Evolutionary conservation across 176 grass and related monocot species (phyloP).

Genomic region (Triticum monococcum): DNA sequence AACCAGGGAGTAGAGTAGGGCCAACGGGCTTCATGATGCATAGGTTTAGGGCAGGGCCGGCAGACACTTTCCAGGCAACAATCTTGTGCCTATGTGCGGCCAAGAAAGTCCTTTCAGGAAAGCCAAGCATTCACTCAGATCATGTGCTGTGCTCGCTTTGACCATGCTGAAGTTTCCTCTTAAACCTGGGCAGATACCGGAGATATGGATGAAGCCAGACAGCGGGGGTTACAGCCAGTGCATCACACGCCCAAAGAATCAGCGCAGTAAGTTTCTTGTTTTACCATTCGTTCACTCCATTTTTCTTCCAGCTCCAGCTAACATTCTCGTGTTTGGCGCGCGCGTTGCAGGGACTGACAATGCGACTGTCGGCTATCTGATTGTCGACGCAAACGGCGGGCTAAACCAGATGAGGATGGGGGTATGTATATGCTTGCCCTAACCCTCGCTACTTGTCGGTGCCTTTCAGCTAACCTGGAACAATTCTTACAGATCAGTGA

Average conservation of each 20-base stretch:
- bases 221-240: conserved; percentile 52
- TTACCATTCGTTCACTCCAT: not conserved
- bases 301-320: not conserved
- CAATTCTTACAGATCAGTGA: conserved; percentile 89
- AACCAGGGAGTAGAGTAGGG: not conserved
- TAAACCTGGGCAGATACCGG: conserved; percentile 45
- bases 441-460: not conserved
- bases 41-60: conserved; percentile 13
- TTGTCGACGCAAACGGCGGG: conserved; percentile 82
- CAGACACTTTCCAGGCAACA: conserved; percentile 7
- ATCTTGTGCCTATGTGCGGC: conserved; percentile 9
- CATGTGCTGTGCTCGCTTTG: not conserved
- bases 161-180: conserved; percentile 28
- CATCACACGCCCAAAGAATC: conserved; percentile 46
- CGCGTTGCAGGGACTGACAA: conserved; percentile 43
- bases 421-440: conserved; percentile 42
- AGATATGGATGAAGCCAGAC: conserved; percentile 69
- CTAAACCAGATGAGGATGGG: conserved; percentile 98
- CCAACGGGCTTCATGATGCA: conserved; percentile 2
- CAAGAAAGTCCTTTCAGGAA: not conserved
- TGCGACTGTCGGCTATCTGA: conserved; percentile 59
- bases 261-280: conserved; percentile 38
- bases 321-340: not conserved
- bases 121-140: conserved; percentile 30
- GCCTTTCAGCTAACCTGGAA: conserved; percentile 31